A percentile compares a stretch with the other conserved stretches of the same genome.
Conservation (phyloP, 805 yeast species). For the Candida maesae region DNA sequence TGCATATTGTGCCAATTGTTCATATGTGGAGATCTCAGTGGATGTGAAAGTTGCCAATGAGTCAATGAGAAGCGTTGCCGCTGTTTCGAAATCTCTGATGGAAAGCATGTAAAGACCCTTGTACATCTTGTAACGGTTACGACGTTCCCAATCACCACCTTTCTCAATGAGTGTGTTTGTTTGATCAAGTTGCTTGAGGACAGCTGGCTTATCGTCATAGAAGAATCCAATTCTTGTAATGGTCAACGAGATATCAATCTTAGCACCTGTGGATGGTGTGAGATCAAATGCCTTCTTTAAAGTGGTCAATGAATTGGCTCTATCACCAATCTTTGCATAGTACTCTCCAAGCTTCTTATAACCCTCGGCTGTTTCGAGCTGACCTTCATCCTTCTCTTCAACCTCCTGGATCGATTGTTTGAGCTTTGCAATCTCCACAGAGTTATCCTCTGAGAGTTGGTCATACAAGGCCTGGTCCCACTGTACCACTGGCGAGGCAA, state of each 20-base stretch:
- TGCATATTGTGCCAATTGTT: conserved; percentile 85
- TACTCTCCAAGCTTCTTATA: conserved; percentile 84
- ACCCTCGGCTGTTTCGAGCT: conserved; percentile 70
- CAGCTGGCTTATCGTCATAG: conserved; percentile 69
- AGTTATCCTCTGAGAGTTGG: conserved; percentile 49
- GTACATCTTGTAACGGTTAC: conserved; percentile 91
- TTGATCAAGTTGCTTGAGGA: conserved; percentile 68
- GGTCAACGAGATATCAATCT: conserved; percentile 81
- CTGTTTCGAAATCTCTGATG: conserved; percentile 80
- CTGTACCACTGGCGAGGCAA: conserved; percentile 35
- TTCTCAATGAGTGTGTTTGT: conserved; percentile 77
- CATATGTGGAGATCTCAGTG: conserved; percentile 83
- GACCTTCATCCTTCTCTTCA: conserved; percentile 73
- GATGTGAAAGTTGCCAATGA: conserved; percentile 94
- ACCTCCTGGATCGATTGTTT: conserved; percentile 42
- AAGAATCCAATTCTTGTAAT: conserved; percentile 88
- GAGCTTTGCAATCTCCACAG: conserved; percentile 45
- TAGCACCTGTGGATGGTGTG: conserved; percentile 83
- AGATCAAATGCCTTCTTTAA: conserved; percentile 70
- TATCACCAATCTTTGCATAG: conserved; percentile 82
- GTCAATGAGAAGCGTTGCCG: conserved; percentile 81
- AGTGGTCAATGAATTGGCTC: conserved; percentile 60
- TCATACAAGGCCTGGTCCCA: conserved; percentile 63
- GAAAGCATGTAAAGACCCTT: conserved; percentile 80
- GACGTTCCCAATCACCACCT: conserved; percentile 99